A percentile compares a stretch with the other conserved stretches of the same genome.
Conservation (phyloP, 306 rosid genomes). For the Pyrus pyrifolia region DNA sequence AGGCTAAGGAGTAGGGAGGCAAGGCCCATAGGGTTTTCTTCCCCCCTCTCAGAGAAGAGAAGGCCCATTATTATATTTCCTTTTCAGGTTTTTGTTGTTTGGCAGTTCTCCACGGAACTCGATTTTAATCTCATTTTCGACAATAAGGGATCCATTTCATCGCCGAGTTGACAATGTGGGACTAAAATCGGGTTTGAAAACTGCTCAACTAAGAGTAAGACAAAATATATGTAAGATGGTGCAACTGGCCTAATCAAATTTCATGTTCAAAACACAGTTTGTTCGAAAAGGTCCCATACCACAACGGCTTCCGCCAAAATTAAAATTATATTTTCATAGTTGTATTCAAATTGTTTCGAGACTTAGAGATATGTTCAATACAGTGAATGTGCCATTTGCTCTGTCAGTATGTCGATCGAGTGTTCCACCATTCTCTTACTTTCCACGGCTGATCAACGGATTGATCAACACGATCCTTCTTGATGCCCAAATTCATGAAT, state of each 20-base stretch:
- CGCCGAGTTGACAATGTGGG: no score
- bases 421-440: not conserved
- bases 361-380: not conserved
- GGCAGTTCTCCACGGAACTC: no score
- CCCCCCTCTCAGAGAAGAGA: not conserved
- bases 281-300: not conserved
- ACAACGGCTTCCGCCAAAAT: not conserved
- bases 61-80: not conserved
- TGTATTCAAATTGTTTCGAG: constrained; percentile 1
- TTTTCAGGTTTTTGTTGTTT: not conserved
- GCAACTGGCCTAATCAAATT: no score
- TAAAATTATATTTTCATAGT: not conserved
- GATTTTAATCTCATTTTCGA: no score
- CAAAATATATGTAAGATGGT: no score
- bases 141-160: no score
- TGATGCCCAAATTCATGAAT: not conserved
- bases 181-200: no score
- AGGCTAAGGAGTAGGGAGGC: no score
- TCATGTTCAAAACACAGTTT: no score
- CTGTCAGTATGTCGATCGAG: not conserved
- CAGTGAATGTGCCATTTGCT: not conserved
- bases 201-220: no score
- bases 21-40: not conserved
- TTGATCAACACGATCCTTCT: not conserved
- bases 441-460: not conserved